A percentile compares a stretch with the other conserved stretches of the same genome.
phyloP scores from a whole-genome alignment of 495 filamentous ascomycete species.

The Hypomontagnella submonticulosa region DNA sequence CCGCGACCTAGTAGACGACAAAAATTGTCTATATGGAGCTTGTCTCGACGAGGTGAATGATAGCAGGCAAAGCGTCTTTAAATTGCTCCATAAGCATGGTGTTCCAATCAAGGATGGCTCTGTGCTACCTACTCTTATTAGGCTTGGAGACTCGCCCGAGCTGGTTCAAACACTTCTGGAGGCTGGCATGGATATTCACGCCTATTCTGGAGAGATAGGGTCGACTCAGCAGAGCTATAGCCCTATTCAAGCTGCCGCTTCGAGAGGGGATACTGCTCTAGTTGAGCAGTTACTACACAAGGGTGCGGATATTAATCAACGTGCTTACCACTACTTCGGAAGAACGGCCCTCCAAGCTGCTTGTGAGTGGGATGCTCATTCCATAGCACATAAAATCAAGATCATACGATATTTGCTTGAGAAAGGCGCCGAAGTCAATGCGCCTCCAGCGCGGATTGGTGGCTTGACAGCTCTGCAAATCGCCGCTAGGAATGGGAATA shows the following conservation, averaged over 20 bases:
- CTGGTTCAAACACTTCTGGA: conserved; percentile 13
- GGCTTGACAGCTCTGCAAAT: conserved; percentile 22
- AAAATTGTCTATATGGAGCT: conserved; percentile 5
- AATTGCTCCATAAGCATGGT: conserved; percentile 11
- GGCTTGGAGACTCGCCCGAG: not conserved
- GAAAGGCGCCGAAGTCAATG: conserved; percentile 27
- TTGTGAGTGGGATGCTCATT: not conserved
- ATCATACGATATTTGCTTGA: conserved; percentile 25
- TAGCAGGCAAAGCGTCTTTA: not conserved
- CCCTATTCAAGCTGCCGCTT: conserved; percentile 29
- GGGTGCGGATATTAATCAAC: conserved; percentile 37
- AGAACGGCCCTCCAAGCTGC: conserved; percentile 28
- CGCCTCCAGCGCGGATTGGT: not conserved
- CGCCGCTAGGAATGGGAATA: conserved; percentile 5
- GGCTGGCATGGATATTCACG: conserved; percentile 18
- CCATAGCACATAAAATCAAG: not conserved
- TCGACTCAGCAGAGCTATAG: not conserved
- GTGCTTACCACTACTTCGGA: not conserved
- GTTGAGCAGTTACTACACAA: conserved; percentile 29
- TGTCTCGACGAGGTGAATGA: not conserved
- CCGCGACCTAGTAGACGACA: not conserved
- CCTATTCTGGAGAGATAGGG: not conserved
- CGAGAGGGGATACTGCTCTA: conserved; percentile 10
- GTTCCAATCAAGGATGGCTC: not conserved
- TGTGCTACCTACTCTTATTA: conserved; percentile 14